Evolutionary conservation across 306 rosid species (phyloP).

Genomic region (Pterocarpus macrocarpus): DNA sequence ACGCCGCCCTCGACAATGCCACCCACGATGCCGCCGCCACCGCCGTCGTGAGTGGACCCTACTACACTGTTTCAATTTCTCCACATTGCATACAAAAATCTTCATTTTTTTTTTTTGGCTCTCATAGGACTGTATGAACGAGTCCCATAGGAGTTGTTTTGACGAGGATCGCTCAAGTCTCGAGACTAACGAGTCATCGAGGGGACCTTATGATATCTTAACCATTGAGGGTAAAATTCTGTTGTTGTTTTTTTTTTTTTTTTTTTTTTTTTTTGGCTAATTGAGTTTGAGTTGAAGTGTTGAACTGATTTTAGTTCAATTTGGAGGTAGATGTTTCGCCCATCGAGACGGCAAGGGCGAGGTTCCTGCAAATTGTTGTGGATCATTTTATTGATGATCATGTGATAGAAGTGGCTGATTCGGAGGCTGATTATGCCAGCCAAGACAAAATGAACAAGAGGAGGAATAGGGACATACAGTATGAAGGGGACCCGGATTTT

Average conservation of each 20-base stretch:
- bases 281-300: slow-evolving; percentile 18
- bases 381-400: slow-evolving; percentile 77
- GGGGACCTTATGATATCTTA: slow-evolving; percentile 63
- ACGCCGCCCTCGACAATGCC: slow-evolving; percentile 13
- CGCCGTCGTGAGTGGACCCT: slow-evolving; percentile 61
- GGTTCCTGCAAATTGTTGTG: slow-evolving; percentile 83
- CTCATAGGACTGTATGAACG: slow-evolving; percentile 76
- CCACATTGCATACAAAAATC: not conserved
- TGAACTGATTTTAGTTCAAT: slow-evolving; percentile 45
- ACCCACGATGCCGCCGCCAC: slow-evolving; percentile 43
- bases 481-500: slow-evolving; percentile 80
- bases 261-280: not conserved
- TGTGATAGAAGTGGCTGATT: slow-evolving; percentile 68
- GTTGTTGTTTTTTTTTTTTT: not conserved
- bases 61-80: not conserved
- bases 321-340: slow-evolving; percentile 78
- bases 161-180: slow-evolving; percentile 87
- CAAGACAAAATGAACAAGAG: slow-evolving; percentile 85
- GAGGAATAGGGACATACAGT: slow-evolving; percentile 76
- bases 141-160: slow-evolving; percentile 65
- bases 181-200: slow-evolving; percentile 71
- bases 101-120: not conserved
- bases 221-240: slow-evolving; percentile 68
- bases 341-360: slow-evolving; percentile 83
- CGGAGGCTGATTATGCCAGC: slow-evolving; percentile 66